Conservation (phyloP, 1,284 basidiomycete species). For the Cutaneotrichosporon sp. region DNA sequence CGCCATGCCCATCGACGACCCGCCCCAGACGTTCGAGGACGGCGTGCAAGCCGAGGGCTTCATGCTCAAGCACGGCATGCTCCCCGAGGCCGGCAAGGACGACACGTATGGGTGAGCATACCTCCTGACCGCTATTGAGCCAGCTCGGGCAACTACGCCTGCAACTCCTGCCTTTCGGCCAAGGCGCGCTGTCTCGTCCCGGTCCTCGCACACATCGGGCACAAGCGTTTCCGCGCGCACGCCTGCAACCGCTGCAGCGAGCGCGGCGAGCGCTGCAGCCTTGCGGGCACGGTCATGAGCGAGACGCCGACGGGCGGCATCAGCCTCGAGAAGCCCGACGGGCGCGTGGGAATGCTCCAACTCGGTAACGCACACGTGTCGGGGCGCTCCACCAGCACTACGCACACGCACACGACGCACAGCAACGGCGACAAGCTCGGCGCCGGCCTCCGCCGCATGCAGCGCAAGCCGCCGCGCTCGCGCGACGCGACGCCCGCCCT, state of each 20-base stretch:
- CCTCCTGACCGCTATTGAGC: no score
- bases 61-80: background rate
- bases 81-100: background rate
- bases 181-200: background rate
- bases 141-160: background rate
- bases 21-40: background rate
- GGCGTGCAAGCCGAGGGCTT: background rate
- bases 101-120: background rate
- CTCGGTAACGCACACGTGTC: background rate
- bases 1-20: slow-evolving; percentile 1
- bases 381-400: background rate
- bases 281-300: background rate
- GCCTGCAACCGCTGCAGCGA: background rate
- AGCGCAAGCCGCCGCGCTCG: background rate
- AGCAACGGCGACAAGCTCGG: background rate
- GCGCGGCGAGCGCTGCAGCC: background rate
- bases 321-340: background rate
- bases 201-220: background rate
- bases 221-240: background rate
- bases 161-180: background rate
- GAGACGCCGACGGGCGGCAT: background rate
- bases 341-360: background rate
- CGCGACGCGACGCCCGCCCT: background rate
- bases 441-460: background rate
- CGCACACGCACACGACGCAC: background rate